Base-by-base conservation (phyloP, 176 grass and related monocot genomes). In the Dactylis glomerata region DNA sequence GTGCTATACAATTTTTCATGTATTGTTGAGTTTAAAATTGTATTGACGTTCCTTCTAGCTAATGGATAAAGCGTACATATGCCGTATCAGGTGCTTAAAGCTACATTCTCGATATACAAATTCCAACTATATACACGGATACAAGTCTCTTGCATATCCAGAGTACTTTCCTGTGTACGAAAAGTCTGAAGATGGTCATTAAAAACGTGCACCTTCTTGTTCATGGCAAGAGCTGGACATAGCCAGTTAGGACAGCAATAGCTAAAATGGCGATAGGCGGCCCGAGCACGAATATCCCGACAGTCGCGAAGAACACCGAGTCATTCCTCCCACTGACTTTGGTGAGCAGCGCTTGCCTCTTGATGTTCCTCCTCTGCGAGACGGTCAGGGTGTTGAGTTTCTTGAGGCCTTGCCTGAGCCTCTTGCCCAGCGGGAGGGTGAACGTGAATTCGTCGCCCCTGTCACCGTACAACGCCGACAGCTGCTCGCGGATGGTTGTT, bases 361-460 rank as follows among this genome's bases (percentile, higher is more conserved):
- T 96, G 87, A 96, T 94, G 83, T 99, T 99, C 87, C 97, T 92
- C 77, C 69, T 90, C 83, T 92, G 92, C 5, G 93, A 91, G 44
- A 96, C 72, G 0, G 97, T 99, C 64, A 92, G 75, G 59, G 51
- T 28, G 68, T 86, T 92, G 70, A 92, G 76, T 1, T 49, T 82
- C 78, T 89, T 92, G 40, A 92, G 71, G 56, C 89, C 91, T 76
- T 93, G 75, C 78, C 92, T 94, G 46, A 96, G 90, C 83, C 64
- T 94, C 79, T 94, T 96, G 52, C 88, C 97, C 73, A 99, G 23
- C 8, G 93, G 86, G 15, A 99, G 87, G 23, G 86, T 99, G 91
- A 92, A 96, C 22, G 86, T 94, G 91, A 92, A 96, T 26, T 94
- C 91, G 5, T 62, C 95, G 22, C 68, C 68, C 80, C 79, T 92